Percentiles rank a stretch among this genome's conserved stretches.
These are phyloP conservation scores for Thymus quinquecostatus DNA, from an alignment of 257 asterid species.

Conservation along the genomic window DNA sequence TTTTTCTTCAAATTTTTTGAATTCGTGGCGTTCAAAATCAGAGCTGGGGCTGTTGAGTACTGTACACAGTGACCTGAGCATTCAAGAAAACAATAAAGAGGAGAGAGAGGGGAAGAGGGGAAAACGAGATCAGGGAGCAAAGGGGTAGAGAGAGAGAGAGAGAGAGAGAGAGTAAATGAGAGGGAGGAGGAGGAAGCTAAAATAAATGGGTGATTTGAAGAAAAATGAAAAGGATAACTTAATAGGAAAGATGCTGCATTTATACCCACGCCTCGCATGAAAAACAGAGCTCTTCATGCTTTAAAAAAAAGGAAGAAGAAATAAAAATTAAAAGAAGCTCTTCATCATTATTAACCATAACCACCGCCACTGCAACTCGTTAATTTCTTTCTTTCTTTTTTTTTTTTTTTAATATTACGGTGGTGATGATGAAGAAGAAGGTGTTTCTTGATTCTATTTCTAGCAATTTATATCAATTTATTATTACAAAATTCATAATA, in stretches of 20 bases:
- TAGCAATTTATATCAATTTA: neutral
- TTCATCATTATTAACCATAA: constrained; percentile 69
- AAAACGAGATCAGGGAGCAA: constrained; percentile 31
- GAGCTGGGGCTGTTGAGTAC: constrained; percentile 31
- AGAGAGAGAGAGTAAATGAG: constrained; percentile 36
- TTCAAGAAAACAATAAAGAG: constrained; percentile 50
- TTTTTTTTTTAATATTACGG: constrained; percentile 17
- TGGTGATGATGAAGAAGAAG: constrained; percentile 10
- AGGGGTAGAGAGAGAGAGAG: constrained; percentile 34
- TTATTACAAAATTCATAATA: too few species aligned
- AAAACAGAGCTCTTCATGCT: constrained; percentile 48
- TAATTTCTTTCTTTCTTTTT: constrained; percentile 23
- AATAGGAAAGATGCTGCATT: constrained; percentile 62
- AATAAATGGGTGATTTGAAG: constrained; percentile 36
- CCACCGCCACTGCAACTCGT: constrained; percentile 59
- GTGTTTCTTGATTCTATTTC: neutral
- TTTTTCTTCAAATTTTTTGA: constrained; percentile 29
- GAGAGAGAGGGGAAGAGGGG: constrained; percentile 35
- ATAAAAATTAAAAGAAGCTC: constrained; percentile 44
- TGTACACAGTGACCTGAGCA: constrained; percentile 42
- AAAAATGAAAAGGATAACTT: constrained; percentile 51
- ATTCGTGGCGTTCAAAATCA: constrained; percentile 37
- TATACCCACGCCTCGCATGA: constrained; percentile 85
- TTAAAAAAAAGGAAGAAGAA: neutral
- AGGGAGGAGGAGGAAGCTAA: constrained; percentile 13